Conservation (phyloP, 495 filamentous ascomycete species). For the Trichocladium uniseriatum region DNA sequence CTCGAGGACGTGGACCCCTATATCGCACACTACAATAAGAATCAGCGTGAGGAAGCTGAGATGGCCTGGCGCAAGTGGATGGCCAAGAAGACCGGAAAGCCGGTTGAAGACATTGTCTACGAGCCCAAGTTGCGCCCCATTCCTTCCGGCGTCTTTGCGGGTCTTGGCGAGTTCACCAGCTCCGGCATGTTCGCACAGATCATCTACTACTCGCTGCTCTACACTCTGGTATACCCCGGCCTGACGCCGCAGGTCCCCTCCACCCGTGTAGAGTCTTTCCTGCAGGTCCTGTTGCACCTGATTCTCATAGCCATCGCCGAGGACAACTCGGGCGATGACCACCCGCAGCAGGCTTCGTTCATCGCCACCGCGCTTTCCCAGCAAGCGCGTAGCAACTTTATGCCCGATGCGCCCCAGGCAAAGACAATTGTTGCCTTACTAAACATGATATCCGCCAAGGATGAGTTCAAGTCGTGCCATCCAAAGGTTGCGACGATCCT, state of each 20-base stretch:
- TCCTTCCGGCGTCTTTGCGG: slow-evolving; percentile 61
- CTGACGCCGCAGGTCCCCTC: slow-evolving; percentile 61
- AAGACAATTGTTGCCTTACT: slow-evolving; percentile 68
- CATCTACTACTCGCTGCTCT: slow-evolving; percentile 77
- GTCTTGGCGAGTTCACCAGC: slow-evolving; percentile 66
- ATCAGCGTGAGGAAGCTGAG: slow-evolving; percentile 94
- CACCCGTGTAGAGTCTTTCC: slow-evolving; percentile 79
- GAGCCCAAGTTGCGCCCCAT: slow-evolving; percentile 82
- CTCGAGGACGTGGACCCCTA: slow-evolving; percentile 87
- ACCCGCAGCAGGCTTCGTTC: slow-evolving; percentile 48
- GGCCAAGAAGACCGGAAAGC: slow-evolving; percentile 78
- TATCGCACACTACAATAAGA: slow-evolving; percentile 87
- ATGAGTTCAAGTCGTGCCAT: slow-evolving; percentile 68
- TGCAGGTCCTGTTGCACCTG: slow-evolving; percentile 85
- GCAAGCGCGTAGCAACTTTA: slow-evolving; percentile 46
- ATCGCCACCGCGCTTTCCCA: slow-evolving; percentile 57
- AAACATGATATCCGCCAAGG: slow-evolving; percentile 61
- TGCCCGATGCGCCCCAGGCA: slow-evolving; percentile 35
- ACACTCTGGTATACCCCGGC: slow-evolving; percentile 55
- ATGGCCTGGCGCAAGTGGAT: slow-evolving; percentile 74
- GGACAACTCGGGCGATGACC: slow-evolving; percentile 55
- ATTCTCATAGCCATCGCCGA: slow-evolving; percentile 74
- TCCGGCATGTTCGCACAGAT: slow-evolving; percentile 84
- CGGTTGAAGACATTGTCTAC: slow-evolving; percentile 77
- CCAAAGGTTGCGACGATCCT: slow-evolving; percentile 78